phyloP scores from a whole-genome alignment of 169 alveolate species.

The Toxoplasma gondii region DNA sequence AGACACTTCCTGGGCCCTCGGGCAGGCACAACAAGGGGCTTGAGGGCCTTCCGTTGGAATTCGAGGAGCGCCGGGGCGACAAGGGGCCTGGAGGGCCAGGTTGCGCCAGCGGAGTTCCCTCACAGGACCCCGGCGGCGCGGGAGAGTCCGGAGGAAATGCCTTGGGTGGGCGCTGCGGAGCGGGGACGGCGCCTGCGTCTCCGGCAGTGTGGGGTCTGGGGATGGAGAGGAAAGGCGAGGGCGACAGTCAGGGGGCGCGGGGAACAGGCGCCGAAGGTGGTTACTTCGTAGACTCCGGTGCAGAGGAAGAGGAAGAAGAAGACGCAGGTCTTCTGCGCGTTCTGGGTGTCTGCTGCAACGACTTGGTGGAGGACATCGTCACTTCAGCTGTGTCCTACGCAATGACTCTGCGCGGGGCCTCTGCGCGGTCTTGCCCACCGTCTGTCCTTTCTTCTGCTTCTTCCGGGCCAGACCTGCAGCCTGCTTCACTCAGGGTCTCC shows the following conservation, averaged over 20 bases:
- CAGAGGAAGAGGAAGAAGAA: constrained; percentile 28
- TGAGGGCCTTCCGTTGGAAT: no score
- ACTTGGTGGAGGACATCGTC: constrained; percentile 11
- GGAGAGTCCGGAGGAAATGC: neutral
- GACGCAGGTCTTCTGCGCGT: constrained; percentile 26
- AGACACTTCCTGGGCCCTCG: no score
- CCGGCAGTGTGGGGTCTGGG: neutral
- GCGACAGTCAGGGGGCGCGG: neutral
- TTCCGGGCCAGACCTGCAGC: no score
- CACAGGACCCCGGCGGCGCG: no score
- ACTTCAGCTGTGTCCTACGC: constrained; percentile 30
- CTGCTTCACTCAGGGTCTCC: neutral
- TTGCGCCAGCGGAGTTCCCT: no score
- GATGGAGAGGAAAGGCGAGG: neutral
- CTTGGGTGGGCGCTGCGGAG: neutral
- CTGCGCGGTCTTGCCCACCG: neutral
- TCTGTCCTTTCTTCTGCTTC: neutral
- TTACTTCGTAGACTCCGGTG: neutral
- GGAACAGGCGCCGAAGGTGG: neutral
- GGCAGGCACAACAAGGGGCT: no score
- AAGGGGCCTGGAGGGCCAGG: no score
- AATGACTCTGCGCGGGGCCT: neutral
- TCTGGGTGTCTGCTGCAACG: constrained; percentile 33
- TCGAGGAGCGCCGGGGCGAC: no score
- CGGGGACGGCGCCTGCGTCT: neutral